Base-by-base conservation (phyloP, 2,329 filamentous ascomycete genomes). In the Aspergillus felis region DNA sequence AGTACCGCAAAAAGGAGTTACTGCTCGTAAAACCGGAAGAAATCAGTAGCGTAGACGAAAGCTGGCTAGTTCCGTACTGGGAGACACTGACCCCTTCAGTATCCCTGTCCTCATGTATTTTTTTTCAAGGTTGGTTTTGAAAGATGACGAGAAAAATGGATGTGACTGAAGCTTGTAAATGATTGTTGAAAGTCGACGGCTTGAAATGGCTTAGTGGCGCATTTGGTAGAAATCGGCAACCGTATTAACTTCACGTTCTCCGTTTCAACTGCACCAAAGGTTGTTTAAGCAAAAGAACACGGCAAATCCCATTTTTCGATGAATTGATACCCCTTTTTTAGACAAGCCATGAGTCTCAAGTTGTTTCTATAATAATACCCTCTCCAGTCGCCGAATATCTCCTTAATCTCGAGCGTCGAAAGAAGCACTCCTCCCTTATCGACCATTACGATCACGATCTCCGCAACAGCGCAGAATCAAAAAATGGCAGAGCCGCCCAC, bases 401-500 rank as follows among this genome's bases (percentile, higher is more conserved):
- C 50, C 54, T 46, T 44, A 17, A 17, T 12, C 41, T 6, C 25
- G 24, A 38, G 38, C 49, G 27, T 29, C 41, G 22, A n/a, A 44
- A 54, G 25, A 29, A 54, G 29, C 47, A 46, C 44, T 25, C 42
- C 46, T 24, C 22, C 22, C 44, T 32, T 49, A 44, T 48, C 42
- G 42, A 41, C 20, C 46, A 5, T 28, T 50, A 50, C 51, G 28
- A 20, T 24, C 27, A 41, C 35, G 29, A 44, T 29, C 35, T 32
- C 41, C 32, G 20, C 28, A 52, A 46, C 10, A 47, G 17, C 8
- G n/a, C 38, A 49, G 50, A 50, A 29, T 56, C 58, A 55, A 47
- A 71, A 28, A 51, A 84, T 84, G 82, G 72, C 81, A 25, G 82
- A 84, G 64, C 79, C 79, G 63, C 76, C 82, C 58, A 71, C 79